Evolutionary conservation across 208 protist genomes (phyloP).

Genomic region (Leishmania gerbilli): DNA sequence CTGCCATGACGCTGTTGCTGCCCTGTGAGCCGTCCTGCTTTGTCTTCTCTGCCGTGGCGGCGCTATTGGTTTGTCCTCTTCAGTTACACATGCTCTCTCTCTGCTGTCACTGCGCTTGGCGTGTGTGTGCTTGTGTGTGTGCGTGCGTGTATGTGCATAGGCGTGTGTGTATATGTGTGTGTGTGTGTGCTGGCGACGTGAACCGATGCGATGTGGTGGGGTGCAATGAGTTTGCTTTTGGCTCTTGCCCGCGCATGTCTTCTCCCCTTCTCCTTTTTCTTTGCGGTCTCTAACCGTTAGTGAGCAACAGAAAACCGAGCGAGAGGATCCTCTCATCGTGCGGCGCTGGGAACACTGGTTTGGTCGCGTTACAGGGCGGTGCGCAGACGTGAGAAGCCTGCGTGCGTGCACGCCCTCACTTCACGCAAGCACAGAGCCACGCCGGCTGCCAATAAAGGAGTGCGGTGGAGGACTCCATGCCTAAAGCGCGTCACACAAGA

Average conservation of each 20-base stretch:
- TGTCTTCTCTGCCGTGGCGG: neutral
- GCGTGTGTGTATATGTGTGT: neutral
- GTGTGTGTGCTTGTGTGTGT: neutral
- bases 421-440: neutral
- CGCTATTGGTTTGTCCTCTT: neutral
- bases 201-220: neutral
- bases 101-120: neutral
- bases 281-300: slow-evolving; percentile 22
- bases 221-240: neutral
- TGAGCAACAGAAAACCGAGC: slow-evolving; percentile 11
- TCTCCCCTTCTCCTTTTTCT: slow-evolving; percentile 8
- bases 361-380: neutral
- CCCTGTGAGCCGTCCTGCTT: neutral
- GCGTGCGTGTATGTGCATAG: neutral
- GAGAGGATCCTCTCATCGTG: neutral
- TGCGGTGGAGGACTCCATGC: neutral
- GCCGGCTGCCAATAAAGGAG: neutral
- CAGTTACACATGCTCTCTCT: neutral
- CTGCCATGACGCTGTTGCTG: neutral
- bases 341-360: neutral
- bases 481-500: neutral
- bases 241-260: neutral
- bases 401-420: neutral
- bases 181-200: neutral
- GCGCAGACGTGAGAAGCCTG: neutral